phyloP scores from a whole-genome alignment of 225 moss, liverwort and hornwort genomes.

The Straminergon stramineum region DNA sequence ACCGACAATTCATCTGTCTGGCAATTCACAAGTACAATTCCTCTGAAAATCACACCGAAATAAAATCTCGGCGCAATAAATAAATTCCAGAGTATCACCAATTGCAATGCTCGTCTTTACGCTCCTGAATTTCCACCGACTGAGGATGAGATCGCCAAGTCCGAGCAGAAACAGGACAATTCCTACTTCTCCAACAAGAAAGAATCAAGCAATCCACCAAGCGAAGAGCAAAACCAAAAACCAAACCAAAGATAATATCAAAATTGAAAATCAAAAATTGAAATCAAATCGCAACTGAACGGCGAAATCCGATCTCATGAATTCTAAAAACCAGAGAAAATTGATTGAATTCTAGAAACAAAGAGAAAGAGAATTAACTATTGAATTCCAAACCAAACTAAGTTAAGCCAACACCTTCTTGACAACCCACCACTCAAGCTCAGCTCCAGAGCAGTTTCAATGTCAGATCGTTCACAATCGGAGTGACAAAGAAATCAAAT shows the following conservation, averaged over 20 bases:
- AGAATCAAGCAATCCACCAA: neutral
- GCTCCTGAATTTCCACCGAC: neutral
- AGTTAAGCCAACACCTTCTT: neutral
- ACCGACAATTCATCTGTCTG: conserved; percentile 19
- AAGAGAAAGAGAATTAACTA: neutral
- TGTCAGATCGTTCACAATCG: neutral
- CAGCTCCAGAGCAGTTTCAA: neutral
- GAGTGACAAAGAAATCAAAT: neutral
- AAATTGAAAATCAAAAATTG: neutral
- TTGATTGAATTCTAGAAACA: neutral
- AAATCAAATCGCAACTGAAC: neutral
- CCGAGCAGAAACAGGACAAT: neutral
- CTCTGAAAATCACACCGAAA: neutral
- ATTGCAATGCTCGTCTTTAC: neutral
- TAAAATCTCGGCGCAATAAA: neutral
- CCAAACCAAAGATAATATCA: neutral
- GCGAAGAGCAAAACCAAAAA: neutral
- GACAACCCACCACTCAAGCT: neutral
- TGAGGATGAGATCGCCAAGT: neutral
- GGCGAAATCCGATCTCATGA: neutral
- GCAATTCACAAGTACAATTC: neutral
- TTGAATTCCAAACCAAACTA: neutral
- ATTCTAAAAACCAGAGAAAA: neutral
- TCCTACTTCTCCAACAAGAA: neutral
- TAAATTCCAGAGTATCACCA: neutral